phyloP scores from a whole-genome alignment of 768 basidiomycete species.

The Boletus insuetus region DNA sequence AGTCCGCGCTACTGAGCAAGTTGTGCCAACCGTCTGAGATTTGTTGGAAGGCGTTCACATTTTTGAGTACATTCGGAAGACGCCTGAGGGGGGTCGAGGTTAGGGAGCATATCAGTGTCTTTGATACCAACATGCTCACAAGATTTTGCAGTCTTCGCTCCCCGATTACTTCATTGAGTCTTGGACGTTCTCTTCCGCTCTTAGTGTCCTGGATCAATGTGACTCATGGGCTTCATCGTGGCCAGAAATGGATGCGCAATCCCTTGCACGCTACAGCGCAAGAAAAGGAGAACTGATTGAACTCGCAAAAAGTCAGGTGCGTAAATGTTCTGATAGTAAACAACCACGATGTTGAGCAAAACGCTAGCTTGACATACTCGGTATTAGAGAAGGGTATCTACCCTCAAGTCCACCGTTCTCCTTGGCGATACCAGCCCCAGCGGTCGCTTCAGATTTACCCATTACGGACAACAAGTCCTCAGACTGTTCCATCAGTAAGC shows the following conservation, averaged over 20 bases:
- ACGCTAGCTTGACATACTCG: conserved; percentile 78
- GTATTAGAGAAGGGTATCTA: conserved; percentile 68
- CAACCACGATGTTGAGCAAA: conserved; percentile 1
- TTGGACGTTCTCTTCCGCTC: conserved; percentile 90
- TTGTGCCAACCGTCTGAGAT: conserved; percentile 69
- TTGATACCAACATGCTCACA: conserved; percentile 17
- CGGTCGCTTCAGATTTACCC: conserved; percentile 9
- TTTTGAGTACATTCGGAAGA: conserved; percentile 74
- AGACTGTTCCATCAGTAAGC: conserved; percentile 47
- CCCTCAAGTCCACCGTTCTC: conserved; percentile 74
- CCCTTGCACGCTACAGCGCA: conserved; percentile 58
- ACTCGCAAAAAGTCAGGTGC: conserved; percentile 83
- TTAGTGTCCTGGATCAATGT: conserved; percentile 79
- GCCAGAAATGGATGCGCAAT: conserved; percentile 43
- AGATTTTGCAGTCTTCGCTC: conserved; percentile 42
- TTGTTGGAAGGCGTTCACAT: conserved; percentile 65
- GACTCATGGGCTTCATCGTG: conserved; percentile 62
- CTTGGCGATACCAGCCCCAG: conserved; percentile 35
- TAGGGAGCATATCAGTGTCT: conserved; percentile 11
- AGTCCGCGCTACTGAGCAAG: conserved; percentile 73
- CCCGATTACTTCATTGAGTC: conserved; percentile 81
- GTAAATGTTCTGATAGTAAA: conserved; percentile 5
- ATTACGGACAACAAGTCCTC: conserved; percentile 23
- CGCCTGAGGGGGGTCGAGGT: conserved; percentile 78
- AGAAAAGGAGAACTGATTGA: conserved; percentile 88